These are phyloP conservation scores for Sphaerostilbella broomeana DNA, from an alignment of 2,329 filamentous ascomycete species.

Conservation along the genomic window DNA sequence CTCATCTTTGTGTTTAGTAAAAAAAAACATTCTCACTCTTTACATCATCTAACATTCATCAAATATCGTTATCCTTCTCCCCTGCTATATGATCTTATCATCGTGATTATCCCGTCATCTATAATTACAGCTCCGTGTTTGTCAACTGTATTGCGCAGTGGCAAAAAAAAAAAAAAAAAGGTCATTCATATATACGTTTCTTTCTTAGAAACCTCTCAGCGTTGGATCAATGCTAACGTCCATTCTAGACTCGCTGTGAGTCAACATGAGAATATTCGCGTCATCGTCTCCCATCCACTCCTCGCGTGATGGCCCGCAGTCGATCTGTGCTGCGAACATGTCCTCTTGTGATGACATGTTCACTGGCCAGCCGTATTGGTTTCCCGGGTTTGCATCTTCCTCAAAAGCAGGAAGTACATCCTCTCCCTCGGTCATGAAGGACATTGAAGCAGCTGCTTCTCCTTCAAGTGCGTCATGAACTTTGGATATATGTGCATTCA, in stretches of 20 bases:
- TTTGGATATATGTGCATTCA: conserved; percentile 37
- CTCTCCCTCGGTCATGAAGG: neutral
- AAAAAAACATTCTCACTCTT: too few relatives aligned
- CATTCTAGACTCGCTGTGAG: conserved; percentile 21
- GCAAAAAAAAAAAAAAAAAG: neutral
- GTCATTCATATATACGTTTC: neutral
- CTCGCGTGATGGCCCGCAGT: conserved; percentile 27
- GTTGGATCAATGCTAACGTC: conserved; percentile 28
- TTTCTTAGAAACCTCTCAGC: conserved; percentile 18
- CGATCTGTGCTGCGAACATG: conserved; percentile 30
- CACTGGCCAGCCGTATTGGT: conserved; percentile 20
- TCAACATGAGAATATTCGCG: conserved; percentile 36
- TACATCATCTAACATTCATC: too few relatives aligned
- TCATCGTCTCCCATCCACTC: conserved; percentile 42
- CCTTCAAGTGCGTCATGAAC: neutral
- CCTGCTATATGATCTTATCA: too few relatives aligned
- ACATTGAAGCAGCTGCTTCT: neutral
- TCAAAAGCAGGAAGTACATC: conserved; percentile 18
- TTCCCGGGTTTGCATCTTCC: conserved; percentile 13
- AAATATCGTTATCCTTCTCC: too few relatives aligned
- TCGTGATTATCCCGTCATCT: too few relatives aligned
- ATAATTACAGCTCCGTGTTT: too few relatives aligned
- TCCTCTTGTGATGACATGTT: conserved; percentile 22
- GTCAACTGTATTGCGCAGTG: too few relatives aligned
- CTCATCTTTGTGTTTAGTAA: too few relatives aligned